phyloP scores from a whole-genome alignment of 2,329 filamentous ascomycete species.

The Fusarium kyushuense region DNA sequence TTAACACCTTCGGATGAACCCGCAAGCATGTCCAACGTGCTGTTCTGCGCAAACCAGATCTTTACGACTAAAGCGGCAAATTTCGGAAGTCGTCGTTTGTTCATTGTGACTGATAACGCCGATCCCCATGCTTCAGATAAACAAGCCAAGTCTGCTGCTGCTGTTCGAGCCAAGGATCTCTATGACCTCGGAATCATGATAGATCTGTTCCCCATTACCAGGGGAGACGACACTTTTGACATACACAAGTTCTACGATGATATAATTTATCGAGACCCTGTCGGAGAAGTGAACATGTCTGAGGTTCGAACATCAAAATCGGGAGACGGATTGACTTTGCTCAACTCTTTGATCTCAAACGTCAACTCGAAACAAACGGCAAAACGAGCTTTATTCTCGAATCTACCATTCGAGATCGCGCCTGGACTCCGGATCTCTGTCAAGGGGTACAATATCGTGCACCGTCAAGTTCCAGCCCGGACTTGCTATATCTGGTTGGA shows the following conservation, averaged over 20 bases:
- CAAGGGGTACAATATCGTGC: constrained; percentile 91
- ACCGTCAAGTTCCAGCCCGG: constrained; percentile 82
- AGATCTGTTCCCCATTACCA: constrained; percentile 91
- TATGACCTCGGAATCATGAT: constrained; percentile 94
- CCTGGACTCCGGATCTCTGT: constrained; percentile 88
- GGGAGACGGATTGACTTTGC: constrained; percentile 80
- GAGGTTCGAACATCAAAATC: constrained; percentile 73
- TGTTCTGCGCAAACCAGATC: constrained; percentile 96
- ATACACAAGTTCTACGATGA: constrained; percentile 92
- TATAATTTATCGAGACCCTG: constrained; percentile 86
- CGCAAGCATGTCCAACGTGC: constrained; percentile 85
- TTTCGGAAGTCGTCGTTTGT: constrained; percentile 91
- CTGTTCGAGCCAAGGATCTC: constrained; percentile 90
- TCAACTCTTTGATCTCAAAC: constrained; percentile 84
- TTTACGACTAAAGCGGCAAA: constrained; percentile 96
- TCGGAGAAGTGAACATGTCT: constrained; percentile 70
- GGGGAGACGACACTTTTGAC: constrained; percentile 78
- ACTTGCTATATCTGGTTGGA: constrained; percentile 90
- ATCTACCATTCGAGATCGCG: constrained; percentile 87
- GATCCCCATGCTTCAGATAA: constrained; percentile 82
- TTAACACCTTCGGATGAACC: constrained; percentile 76
- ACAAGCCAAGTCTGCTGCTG: constrained; percentile 77
- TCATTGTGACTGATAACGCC: constrained; percentile 95
- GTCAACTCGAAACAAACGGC: constrained; percentile 92
- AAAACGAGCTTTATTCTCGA: constrained; percentile 87